Evolutionary conservation across 1,284 basidiomycete genomes (phyloP).

Genomic region (Apiotrichum gracile): DNA sequence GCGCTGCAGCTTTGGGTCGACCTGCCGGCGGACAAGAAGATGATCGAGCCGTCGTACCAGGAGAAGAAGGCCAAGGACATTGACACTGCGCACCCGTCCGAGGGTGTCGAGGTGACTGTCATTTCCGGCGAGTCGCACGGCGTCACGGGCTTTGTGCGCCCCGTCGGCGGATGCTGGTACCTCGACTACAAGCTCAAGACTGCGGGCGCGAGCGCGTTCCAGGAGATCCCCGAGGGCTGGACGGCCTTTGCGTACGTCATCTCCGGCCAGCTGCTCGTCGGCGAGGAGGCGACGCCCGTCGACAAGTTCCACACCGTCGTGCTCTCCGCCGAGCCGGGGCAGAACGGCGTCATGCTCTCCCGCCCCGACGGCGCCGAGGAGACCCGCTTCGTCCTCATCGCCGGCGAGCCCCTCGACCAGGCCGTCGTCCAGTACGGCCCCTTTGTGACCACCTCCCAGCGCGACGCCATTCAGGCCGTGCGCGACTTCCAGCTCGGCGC

Average conservation of each 20-base stretch:
- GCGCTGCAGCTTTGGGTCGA: slow-evolving; percentile 94
- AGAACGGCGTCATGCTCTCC: slow-evolving; percentile 43
- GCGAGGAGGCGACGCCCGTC: slow-evolving; percentile 50
- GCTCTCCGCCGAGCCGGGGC: slow-evolving; percentile 38
- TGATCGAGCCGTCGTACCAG: slow-evolving; percentile 57
- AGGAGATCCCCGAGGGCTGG: slow-evolving; percentile 77
- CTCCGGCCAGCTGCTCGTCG: slow-evolving; percentile 55
- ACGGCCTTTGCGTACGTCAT: slow-evolving; percentile 74
- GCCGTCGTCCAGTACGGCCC: slow-evolving; percentile 60
- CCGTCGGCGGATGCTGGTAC: slow-evolving; percentile 89
- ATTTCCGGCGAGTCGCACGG: slow-evolving; percentile 85
- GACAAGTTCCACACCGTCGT: slow-evolving; percentile 69
- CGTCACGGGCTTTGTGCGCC: slow-evolving; percentile 74
- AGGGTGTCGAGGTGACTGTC: slow-evolving; percentile 72
- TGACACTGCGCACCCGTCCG: slow-evolving; percentile 62
- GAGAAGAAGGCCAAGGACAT: slow-evolving; percentile 44
- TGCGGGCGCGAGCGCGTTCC: slow-evolving; percentile 66
- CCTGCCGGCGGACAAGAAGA: slow-evolving; percentile 78
- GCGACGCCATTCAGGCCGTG: slow-evolving; percentile 77
- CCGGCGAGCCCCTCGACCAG: slow-evolving; percentile 87
- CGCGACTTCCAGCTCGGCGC: slow-evolving; percentile 69
- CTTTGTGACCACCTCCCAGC: slow-evolving; percentile 68
- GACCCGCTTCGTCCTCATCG: slow-evolving; percentile 70
- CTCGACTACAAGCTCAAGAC: slow-evolving; percentile 71
- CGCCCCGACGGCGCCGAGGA: slow-evolving; percentile 53